Base-by-base conservation (phyloP, 805 yeast genomes). In the Saccharomycopsis selenospora region DNA sequence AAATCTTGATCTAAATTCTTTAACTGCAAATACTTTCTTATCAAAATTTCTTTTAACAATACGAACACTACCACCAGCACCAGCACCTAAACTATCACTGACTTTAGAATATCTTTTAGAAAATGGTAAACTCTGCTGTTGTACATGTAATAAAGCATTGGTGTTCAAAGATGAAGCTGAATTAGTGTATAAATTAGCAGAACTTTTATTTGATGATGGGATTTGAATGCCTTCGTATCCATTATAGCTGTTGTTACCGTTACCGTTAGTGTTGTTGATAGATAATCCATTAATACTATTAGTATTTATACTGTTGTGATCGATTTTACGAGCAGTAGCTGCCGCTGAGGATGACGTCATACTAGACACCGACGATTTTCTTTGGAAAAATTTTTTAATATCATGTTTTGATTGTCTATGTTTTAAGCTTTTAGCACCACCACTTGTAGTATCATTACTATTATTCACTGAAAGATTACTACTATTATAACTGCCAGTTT, bases 11-110 rank as follows among this genome's bases (percentile, higher is more conserved):
- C 96, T 75, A 62, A 89, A 90, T 65, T 90, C 96, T 64, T 90
- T 90, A 22, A 90, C 96, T 0, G 97, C 97, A 70, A 87, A 89
- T 1, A 85, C 76, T 57, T 79, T 75, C 26, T 70, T 67, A 65
- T 89, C 96, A 1, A 75, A 65, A 3, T 76, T 65, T 56, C 95
- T 68, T 46, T 73, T 80, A 42, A 87, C 82, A 43, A 89, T 70
- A 58, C 80, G 79, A 28, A 90, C 97, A 13, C 83, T 76, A 3
- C 97, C 97, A 44, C 97, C 97, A 2, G 96, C 96, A 47, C 97
- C 97, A 18, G 93, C 93, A 48, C 96, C 97, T 43, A 90, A 71
- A 50, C 78, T 85, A 53, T 88, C 91, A 46, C 95, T 95, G 47
- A 84, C 80, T 61, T 82, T 85, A 45, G 83, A 77, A 63, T 88